phyloP scores from a whole-genome alignment of 176 grass and related monocot genomes.

The Melocanna baccifera region DNA sequence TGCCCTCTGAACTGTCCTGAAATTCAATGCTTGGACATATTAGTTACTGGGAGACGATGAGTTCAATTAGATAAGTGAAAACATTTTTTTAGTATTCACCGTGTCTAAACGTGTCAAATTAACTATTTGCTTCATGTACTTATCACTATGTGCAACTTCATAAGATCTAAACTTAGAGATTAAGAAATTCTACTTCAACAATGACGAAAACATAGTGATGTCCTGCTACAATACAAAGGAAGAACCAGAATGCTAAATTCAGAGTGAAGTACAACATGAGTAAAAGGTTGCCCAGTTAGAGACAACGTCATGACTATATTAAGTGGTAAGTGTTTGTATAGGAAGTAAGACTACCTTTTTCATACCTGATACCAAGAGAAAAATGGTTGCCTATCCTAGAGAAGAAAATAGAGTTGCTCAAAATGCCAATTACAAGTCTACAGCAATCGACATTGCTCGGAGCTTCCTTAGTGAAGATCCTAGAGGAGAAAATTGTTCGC shows the following conservation, averaged over 20 bases:
- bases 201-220: background rate
- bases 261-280: background rate
- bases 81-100: background rate
- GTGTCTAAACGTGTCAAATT: background rate
- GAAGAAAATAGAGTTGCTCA: background rate
- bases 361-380: background rate
- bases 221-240: background rate
- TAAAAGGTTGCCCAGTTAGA: background rate
- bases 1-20: constrained; percentile 30
- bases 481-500: background rate
- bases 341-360: background rate
- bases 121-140: background rate
- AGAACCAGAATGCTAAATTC: background rate
- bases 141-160: background rate
- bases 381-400: background rate
- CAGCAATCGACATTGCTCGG: background rate
- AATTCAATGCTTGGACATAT: background rate
- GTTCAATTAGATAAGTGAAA: background rate
- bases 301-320: background rate
- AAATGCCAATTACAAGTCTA: background rate
- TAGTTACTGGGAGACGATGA: background rate
- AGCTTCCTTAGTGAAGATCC: background rate
- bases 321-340: background rate
- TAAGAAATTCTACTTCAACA: background rate
- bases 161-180: background rate